Evolutionary conservation across 176 grass and related monocot genomes (phyloP).

Genomic region (Miscanthus lutarioriparius): DNA sequence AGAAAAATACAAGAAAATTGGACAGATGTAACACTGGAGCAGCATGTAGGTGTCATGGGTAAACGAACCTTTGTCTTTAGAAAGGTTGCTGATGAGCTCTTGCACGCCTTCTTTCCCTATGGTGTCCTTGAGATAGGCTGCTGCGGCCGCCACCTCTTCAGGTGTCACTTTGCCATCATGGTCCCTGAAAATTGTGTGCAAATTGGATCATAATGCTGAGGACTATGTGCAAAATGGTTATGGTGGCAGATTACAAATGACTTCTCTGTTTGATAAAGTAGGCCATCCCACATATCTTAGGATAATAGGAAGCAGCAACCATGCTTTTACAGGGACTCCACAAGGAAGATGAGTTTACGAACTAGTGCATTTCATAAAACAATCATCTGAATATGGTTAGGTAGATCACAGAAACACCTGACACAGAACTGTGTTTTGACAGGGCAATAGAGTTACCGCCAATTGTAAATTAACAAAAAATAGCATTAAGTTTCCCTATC

Average conservation of each 20-base stretch:
- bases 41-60: neutral
- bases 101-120: constrained; percentile 81
- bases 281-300: neutral
- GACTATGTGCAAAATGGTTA: constrained; percentile 8
- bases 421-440: neutral
- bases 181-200: constrained; percentile 62
- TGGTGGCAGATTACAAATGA: neutral
- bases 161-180: constrained; percentile 89
- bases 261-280: neutral
- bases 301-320: neutral
- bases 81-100: constrained; percentile 82
- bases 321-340: constrained; percentile 3
- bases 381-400: constrained; percentile 8
- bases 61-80: constrained; percentile 76
- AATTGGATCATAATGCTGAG: constrained; percentile 12
- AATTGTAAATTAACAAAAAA: neutral
- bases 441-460: neutral
- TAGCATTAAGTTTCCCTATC: neutral
- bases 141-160: constrained; percentile 68
- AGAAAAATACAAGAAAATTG: constrained; percentile 1
- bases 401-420: constrained; percentile 28
- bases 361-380: constrained; percentile 4
- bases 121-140: constrained; percentile 76
- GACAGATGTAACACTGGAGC: neutral
- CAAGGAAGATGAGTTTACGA: neutral